phyloP scores from a whole-genome alignment of 2,329 filamentous ascomycete genomes.

The Sordariomycetes sp. region DNA sequence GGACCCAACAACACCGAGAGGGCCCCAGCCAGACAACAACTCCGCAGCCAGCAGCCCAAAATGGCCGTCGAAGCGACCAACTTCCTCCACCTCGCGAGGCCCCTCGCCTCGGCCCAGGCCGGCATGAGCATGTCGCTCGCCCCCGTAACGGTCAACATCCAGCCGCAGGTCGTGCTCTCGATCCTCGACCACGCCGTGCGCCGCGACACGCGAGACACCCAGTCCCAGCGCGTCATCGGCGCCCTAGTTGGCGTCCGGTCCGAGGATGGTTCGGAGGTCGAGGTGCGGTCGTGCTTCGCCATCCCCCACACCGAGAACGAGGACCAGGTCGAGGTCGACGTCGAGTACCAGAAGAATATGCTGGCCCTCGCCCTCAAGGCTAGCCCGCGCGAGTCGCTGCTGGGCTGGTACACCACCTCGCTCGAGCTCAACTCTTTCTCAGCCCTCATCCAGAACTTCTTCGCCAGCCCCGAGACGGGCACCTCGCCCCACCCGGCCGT shows the following conservation, averaged over 20 bases:
- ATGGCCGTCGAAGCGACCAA: constrained; percentile 74
- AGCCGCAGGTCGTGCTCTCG: constrained; percentile 73
- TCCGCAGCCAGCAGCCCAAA: constrained; percentile 38
- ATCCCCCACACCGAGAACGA: constrained; percentile 97
- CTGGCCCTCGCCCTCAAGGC: constrained; percentile 87
- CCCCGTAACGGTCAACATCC: constrained; percentile 86
- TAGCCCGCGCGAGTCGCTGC: constrained; percentile 81
- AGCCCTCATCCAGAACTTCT: constrained; percentile 98
- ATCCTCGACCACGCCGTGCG: constrained; percentile 90
- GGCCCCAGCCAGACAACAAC: background rate
- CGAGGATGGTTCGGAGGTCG: constrained; percentile 93
- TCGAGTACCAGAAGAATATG: constrained; percentile 99
- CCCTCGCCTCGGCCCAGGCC: constrained; percentile 68
- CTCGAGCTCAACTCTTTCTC: constrained; percentile 97
- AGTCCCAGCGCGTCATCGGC: constrained; percentile 92
- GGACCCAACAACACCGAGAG: background rate
- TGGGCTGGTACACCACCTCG: constrained; percentile 97
- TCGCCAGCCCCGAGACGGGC: constrained; percentile 89
- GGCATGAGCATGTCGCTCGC: constrained; percentile 76
- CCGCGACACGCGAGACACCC: constrained; percentile 59
- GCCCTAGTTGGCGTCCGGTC: constrained; percentile 85
- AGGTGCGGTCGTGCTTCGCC: constrained; percentile 92
- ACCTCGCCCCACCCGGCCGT: constrained; percentile 97
- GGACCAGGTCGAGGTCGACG: constrained; percentile 98
- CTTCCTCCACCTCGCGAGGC: constrained; percentile 90